Percentiles rank a stretch among this genome's conserved stretches.
phyloP scores from a whole-genome alignment of 306 rosid genomes.

The Trifolium dubium region DNA sequence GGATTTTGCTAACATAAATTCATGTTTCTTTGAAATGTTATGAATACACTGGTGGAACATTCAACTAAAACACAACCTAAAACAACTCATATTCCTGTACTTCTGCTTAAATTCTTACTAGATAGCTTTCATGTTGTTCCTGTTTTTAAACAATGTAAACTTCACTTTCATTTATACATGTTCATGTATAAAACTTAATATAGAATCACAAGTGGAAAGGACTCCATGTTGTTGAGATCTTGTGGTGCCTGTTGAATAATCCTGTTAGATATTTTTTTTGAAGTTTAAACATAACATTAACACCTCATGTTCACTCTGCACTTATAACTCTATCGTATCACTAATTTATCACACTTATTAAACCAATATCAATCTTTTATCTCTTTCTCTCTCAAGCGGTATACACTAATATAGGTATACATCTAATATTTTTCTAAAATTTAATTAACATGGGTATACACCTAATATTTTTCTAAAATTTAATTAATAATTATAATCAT shows the following conservation, averaged over 20 bases:
- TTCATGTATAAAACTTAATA: slow-evolving; percentile 31
- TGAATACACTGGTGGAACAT: neutral
- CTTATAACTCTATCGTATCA: no score
- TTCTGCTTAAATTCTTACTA: slow-evolving; percentile 24
- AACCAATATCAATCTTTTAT: no score
- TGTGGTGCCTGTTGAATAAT: slow-evolving; percentile 21
- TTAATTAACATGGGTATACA: no score
- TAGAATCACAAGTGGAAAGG: slow-evolving; percentile 27
- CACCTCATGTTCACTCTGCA: no score
- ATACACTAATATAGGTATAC: no score
- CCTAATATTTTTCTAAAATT: no score
- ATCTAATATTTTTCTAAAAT: no score
- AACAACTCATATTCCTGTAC: slow-evolving; percentile 1
- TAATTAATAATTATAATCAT: no score
- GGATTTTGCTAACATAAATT: slow-evolving; percentile 14
- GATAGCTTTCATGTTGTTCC: slow-evolving; percentile 35
- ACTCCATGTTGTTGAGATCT: neutral
- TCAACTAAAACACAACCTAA: slow-evolving; percentile 15
- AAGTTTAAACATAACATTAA: no score
- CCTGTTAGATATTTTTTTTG: slow-evolving; percentile 16
- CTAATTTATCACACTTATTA: no score
- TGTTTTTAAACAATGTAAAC: slow-evolving; percentile 24
- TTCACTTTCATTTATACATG: slow-evolving; percentile 12
- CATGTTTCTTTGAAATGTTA: slow-evolving; percentile 4
- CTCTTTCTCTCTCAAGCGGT: no score